Percentiles rank a stretch among this genome's conserved stretches.
These are phyloP conservation scores for Ophiostoma populinum DNA, from an alignment of 2,329 filamentous ascomycete species.

Conservation along the genomic window DNA sequence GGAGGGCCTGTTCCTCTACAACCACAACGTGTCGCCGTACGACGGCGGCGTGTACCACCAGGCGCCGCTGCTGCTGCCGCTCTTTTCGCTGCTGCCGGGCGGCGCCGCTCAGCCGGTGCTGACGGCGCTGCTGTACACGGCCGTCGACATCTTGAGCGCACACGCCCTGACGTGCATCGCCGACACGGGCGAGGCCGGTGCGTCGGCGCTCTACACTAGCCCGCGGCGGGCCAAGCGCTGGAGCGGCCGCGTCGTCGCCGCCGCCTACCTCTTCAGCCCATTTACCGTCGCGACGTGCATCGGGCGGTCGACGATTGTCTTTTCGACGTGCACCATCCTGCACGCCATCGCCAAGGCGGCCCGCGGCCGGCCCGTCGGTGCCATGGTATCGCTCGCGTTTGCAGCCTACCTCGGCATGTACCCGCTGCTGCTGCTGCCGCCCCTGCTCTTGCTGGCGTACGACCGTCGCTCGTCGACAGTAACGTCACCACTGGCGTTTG, in stretches of 20 bases:
- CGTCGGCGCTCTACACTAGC: constrained; percentile 63
- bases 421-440: constrained; percentile 70
- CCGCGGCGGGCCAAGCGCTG: constrained; percentile 58
- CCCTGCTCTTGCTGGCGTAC: constrained; percentile 64
- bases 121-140: constrained; percentile 64
- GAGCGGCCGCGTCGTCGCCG: constrained; percentile 58
- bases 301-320: constrained; percentile 72
- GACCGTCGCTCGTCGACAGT: constrained; percentile 30
- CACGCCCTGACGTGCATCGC: constrained; percentile 64
- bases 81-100: constrained; percentile 77
- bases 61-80: constrained; percentile 74
- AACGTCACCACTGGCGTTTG: constrained; percentile 30
- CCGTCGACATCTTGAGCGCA: constrained; percentile 68
- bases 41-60: constrained; percentile 75
- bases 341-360: constrained; percentile 70
- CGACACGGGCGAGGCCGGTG: constrained; percentile 58
- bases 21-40: constrained; percentile 90
- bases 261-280: constrained; percentile 86
- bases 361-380: constrained; percentile 51
- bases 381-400: constrained; percentile 71
- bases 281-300: constrained; percentile 86
- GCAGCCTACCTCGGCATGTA: constrained; percentile 88
- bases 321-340: constrained; percentile 77
- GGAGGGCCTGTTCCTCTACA: constrained; percentile 91
- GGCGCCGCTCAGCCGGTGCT: constrained; percentile 48